Evolutionary conservation across 176 grass and related monocot genomes (phyloP), one percentile per base, ranked within the genome.

Genomic region (Aegilops longissima): DNA sequence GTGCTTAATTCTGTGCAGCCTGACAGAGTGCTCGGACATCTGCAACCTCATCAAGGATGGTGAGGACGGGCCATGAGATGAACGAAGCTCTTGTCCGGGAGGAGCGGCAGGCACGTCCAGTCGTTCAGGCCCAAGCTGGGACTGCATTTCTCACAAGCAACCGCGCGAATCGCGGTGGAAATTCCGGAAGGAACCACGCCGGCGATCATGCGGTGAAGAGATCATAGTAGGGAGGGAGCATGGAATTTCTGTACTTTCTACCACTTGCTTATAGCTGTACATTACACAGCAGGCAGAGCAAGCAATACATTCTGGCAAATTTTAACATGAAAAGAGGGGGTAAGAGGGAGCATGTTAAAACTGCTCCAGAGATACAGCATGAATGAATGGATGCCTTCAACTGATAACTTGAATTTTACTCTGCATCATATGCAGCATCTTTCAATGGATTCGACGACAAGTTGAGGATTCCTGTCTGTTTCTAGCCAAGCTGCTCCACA

Each of bases 21-120:
- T 92, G 76, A 76, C 83, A 24, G 93, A 95, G 70, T 95, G 93
- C 83, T 92, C 90, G 12, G 93, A 95, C 39, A 89, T 92, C 14
- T 95, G 93, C 80, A 95, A 95, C 64, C 83, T 88, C 70, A 89
- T 47, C 86, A 90, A 92, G 86, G 93, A 95, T 52, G 93, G 93
- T 17, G 84, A 92, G 35, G 93, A 95, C 79, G 93, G 93, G 21
- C 88, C 91, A 3, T 93, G 88, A 92, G 5, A 54, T 2, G n/a
- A 7, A 63, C 3, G 21, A 39, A 23, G 20, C 23, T 59, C 47
- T 33, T 76, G 23, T 17, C 17, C 12, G 3, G 58, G 24, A 64
- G 82, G 23, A 51, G 4, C 4, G 9, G 17, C 69, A 47, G 27
- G 16, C 63, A 47, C 30, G 3, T 31, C 18, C 73, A 27, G 27